Base-by-base conservation (phyloP, 1,284 basidiomycete genomes). In the Pterulicium gracile region DNA sequence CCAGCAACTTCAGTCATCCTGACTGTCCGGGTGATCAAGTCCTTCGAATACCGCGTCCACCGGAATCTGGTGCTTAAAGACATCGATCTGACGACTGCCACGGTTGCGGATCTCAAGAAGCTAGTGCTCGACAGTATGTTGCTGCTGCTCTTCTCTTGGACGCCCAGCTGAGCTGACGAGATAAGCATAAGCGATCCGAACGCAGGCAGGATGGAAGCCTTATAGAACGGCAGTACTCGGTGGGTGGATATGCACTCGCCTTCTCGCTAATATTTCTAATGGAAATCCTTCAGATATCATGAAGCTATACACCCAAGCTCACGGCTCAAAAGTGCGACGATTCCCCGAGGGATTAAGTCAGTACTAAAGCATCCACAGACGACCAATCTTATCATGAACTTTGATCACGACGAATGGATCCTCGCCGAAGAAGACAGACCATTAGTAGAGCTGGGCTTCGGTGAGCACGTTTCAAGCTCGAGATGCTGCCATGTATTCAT, bases 21-120 rank as follows among this genome's bases (percentile, higher is more conserved):
- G 50, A 95, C 92, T n/a, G 62, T 98, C 39, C 81, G 95, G 24
- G 76, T 98, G 53, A 91, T 98, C 70, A 98, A 98, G 62, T 92
- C 86, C 35, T 96, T 98, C 61, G 83, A 85, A 58, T 98, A 80
- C 61, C 79, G 95, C 45, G 94, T 92, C 27, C 86, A 92, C 65
- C 88, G 88, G 59, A 85, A 80, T 56, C 75, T 97, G 51, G 83
- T 98, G 24, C 71, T 98, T 42, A 83, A 82, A 54, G 70, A 84
- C 52, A 60, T 96, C 54, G 82, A 98, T 61, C 76, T 96, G 48
- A 81, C 85, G 52, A 70, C 68, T 1, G 81, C 75, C 24, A 93
- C 90, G 0, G 82, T 93, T 4, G 79, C 76, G 2, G 65, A 76
- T 51, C 71, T 98, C 49, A 92, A 93, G 65, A 75, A 85, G 13